phyloP scores from a whole-genome alignment of 306 rosid genomes.

The Albizia julibrissin region DNA sequence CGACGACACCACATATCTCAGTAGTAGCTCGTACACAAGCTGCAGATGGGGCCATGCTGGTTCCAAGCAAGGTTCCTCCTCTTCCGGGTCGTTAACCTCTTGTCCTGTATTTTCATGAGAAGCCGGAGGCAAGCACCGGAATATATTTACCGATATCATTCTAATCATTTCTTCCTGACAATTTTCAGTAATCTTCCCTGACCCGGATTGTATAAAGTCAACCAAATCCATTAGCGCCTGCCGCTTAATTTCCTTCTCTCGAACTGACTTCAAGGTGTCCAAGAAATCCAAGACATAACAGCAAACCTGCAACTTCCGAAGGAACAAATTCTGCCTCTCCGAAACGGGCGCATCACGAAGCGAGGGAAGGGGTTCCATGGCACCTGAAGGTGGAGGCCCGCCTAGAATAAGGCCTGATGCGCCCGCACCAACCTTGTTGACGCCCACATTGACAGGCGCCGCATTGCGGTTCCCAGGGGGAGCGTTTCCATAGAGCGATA shows the following conservation, averaged over 20 bases:
- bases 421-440: conserved; percentile 58
- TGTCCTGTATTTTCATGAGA: conserved; percentile 84
- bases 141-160: conserved; percentile 84
- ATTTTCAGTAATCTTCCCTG: conserved; percentile 80
- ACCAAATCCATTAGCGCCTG: conserved; percentile 82
- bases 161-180: conserved; percentile 91
- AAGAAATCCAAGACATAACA: conserved; percentile 72
- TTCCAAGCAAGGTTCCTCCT: conserved; percentile 81
- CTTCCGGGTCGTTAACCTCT: conserved; percentile 80
- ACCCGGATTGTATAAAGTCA: conserved; percentile 86
- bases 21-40: conserved; percentile 85
- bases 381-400: conserved; percentile 50
- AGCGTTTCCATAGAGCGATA: conserved; percentile 38
- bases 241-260: conserved; percentile 92
- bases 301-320: conserved; percentile 68
- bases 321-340: conserved; percentile 68
- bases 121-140: conserved; percentile 88
- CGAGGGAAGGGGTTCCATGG: conserved; percentile 67
- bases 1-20: conserved; percentile 85
- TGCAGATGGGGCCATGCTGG: conserved; percentile 96
- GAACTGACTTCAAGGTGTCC: conserved; percentile 67
- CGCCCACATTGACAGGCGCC: conserved; percentile 55
- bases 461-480: conserved; percentile 48
- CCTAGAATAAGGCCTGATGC: conserved; percentile 30
- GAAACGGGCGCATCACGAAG: conserved; percentile 71